A percentile compares a stretch with the other conserved stretches of the same genome.
These are phyloP conservation scores for Hymenoscyphus albidus DNA, from an alignment of 2,329 filamentous ascomycete species.

Conservation along the genomic window DNA sequence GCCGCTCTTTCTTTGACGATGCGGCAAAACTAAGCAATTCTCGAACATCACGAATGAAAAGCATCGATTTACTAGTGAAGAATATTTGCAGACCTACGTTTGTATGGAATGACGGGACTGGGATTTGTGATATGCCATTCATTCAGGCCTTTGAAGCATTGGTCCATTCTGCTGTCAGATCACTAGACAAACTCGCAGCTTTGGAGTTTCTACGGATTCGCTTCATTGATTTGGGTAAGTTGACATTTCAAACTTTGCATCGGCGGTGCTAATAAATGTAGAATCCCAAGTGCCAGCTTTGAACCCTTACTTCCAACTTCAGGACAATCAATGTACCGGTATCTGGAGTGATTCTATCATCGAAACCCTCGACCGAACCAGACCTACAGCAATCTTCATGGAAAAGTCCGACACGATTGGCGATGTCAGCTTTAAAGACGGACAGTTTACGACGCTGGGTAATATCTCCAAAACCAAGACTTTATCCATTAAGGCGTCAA, in stretches of 20 bases:
- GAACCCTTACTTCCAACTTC: conserved; percentile 68
- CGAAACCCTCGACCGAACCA: conserved; percentile 52
- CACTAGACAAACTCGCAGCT: conserved; percentile 54
- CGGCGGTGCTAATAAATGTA: conserved; percentile 32
- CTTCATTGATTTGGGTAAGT: conserved; percentile 66
- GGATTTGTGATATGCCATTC: conserved; percentile 68
- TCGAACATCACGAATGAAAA: conserved; percentile 50
- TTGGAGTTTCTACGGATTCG: conserved; percentile 66
- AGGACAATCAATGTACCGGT: conserved; percentile 58
- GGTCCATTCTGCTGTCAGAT: conserved; percentile 59
- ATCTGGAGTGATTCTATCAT: conserved; percentile 70
- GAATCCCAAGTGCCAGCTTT: conserved; percentile 67
- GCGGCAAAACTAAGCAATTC: conserved; percentile 49
- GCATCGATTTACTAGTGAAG: conserved; percentile 69
- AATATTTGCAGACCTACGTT: conserved; percentile 60
- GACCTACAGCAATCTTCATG: conserved; percentile 56
- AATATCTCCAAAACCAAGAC: conserved; percentile 29
- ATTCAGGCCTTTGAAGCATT: conserved; percentile 68
- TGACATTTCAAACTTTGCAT: not conserved
- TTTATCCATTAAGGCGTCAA: conserved; percentile 32
- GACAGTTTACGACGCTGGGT: conserved; percentile 38
- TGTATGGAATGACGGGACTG: conserved; percentile 60
- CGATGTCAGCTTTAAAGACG: conserved; percentile 56
- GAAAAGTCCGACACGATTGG: conserved; percentile 63
- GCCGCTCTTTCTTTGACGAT: conserved; percentile 62